Conservation (phyloP, 2,329 filamentous ascomycete species). For the Venturia nashicola region DNA sequence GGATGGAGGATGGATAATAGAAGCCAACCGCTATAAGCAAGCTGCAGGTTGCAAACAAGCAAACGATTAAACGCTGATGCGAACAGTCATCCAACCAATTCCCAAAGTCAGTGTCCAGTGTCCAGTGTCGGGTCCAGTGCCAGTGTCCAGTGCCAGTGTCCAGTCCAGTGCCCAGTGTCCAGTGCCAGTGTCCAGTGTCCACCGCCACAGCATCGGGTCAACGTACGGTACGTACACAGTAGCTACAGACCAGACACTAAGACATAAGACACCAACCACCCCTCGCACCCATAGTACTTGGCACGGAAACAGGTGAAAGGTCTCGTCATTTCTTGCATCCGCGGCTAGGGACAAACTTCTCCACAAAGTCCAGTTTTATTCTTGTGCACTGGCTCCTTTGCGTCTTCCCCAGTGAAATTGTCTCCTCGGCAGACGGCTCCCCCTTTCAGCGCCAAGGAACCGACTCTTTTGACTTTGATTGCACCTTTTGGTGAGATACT, state of each 20-base stretch:
- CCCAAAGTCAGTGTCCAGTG: no score
- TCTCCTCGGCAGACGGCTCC: neutral
- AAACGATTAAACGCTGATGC: neutral
- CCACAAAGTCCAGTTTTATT: neutral
- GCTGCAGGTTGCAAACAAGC: no score
- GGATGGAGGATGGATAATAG: no score
- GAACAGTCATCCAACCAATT: neutral
- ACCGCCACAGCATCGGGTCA: neutral
- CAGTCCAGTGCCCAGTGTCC: no score
- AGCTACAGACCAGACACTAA: no score
- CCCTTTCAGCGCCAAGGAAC: neutral
- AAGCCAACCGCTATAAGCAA: neutral
- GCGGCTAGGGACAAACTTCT: neutral
- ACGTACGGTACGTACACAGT: neutral
- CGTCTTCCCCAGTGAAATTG: neutral
- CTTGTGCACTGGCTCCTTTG: neutral
- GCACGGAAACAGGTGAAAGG: neutral
- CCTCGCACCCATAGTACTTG: no score
- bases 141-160: no score
- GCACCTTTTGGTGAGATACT: no score
- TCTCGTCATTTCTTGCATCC: neutral
- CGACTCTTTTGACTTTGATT: neutral
- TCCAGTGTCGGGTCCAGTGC: no score
- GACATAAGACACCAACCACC: no score
- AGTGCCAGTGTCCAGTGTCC: no score